Evolutionary conservation across 2,329 filamentous ascomycete species (phyloP), one percentile per base, ranked within the genome.

Genomic region (Colletotrichum musae): DNA sequence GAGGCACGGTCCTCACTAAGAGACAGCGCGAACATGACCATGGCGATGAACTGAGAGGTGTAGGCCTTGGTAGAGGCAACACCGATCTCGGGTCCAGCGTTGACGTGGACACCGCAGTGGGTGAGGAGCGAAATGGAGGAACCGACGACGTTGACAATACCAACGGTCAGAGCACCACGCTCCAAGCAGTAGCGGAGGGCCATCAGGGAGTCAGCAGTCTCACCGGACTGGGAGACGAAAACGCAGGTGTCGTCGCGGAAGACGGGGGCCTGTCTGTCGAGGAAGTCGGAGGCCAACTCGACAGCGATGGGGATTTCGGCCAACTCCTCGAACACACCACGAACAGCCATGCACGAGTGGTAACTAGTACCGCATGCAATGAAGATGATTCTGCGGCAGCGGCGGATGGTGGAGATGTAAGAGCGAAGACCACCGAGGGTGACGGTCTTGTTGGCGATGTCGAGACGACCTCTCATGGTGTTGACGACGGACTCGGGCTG

Each of bases 241-340:
- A 99, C 94, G 81, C 95, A 98, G 18, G 96, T 99, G 83, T 99
- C 95, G 81, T 99, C 96, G 85, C 96, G 93, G 94, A 99, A 99
- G 72, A 99, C 95, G 32, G 96, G 96, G 10, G 96, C 96, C 82
- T 97, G 89, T 81, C 96, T 91, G 81, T 99, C 96, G 68, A 99
- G 89, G 89, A 99, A 99, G 83, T 99, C 96, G 51, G 96, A 99
- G 56, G 96, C 96, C 78, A 99, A 86, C 85, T 99, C 96, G 58
- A 99, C 96, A 5, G 95, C 89, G 77, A 99, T 99, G 39, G 96
- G 96, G 75, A 99, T 98, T 84, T 99, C 96, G 26, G 95, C 96
- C 74, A 99, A 87, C 85, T 99, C 96, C 84, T 99, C 96, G 78
- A 99, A 99, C 71, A 96, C 91, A 84, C 96, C 96, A 80, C 96